Base-by-base conservation (phyloP, 2,329 filamentous ascomycete genomes). In the Aspergillus sp. region DNA sequence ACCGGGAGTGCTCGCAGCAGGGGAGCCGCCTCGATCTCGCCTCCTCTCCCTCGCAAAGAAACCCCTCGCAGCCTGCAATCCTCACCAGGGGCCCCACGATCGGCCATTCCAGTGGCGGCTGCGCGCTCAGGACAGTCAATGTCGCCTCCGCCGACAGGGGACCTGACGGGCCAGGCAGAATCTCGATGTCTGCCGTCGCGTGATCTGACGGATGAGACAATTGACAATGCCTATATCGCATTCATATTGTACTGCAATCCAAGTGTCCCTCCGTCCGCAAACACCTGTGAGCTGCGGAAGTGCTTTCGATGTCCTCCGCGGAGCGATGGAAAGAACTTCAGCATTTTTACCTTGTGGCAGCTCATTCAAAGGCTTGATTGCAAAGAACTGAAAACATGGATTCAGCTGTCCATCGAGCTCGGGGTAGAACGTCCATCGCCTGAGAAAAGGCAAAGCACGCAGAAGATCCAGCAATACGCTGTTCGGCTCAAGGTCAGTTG, bases 171-270 rank as follows among this genome's bases (percentile, higher is more conserved):
- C 26, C 66, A 68, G 4, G 54, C 56, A 33, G 70, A 74, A 46
- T 42, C 49, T 16, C 68, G 72, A 32, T 43, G 60, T 13, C 60
- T 89, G 29, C 88, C 88, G 5, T 67, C 77, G 34, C 75, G 72
- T 41, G 66, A 77, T 39, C 77, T 93, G 17, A 78, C 74, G 3
- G 72, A 76, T 46, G 72, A 74, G 2, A 82, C 72, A 8, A 79
- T 95, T 43, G 83, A 88, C 50, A 77, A 89, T 54, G 80, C 84
- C 31, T 95, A 88, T 55, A 79, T 88, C 38, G 61, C 68, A 44
- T 95, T 95, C 56, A 82, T 95, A 48, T 69, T 95, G 36, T 85
- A 86, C 59, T 94, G 88, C 68, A 95, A 95, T 57, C 88, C 88
- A 4, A 78, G 75, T 26, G 78, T 94, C 30, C 69, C 81, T 2